phyloP scores from a whole-genome alignment of 2,329 filamentous ascomycete genomes.

The Fusarium sacchari region DNA sequence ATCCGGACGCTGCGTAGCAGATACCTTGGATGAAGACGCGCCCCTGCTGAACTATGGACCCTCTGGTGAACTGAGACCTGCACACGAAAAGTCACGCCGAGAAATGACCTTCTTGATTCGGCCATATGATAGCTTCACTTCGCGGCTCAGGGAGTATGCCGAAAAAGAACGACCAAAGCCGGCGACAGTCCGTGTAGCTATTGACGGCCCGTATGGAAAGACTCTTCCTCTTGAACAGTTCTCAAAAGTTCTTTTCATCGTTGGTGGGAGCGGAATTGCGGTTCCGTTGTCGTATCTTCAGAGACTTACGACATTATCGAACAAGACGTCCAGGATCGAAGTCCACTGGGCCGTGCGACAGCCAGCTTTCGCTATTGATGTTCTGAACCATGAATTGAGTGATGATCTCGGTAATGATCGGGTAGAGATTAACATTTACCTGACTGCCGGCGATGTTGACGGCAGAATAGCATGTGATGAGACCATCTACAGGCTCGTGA shows the following conservation, averaged over 20 bases:
- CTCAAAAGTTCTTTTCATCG: not conserved
- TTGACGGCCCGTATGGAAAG: constrained; percentile 11
- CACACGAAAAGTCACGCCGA: not conserved
- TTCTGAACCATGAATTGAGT: not conserved
- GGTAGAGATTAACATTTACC: not conserved
- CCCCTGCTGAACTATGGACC: not conserved
- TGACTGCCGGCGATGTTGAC: not conserved
- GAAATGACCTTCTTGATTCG: constrained; percentile 56
- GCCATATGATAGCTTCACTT: constrained; percentile 57
- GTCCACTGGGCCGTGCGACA: constrained; percentile 19
- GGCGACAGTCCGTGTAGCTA: not conserved
- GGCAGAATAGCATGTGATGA: not conserved
- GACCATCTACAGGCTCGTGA: not conserved
- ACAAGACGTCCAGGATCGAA: not conserved
- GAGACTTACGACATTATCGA: not conserved
- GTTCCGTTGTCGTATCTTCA: constrained; percentile 3
- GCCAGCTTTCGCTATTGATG: not conserved
- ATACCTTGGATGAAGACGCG: not conserved
- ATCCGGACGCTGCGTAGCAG: not conserved
- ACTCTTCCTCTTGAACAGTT: not conserved
- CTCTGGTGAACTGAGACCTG: fast-evolving
- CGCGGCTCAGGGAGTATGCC: not conserved
- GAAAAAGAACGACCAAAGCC: not conserved
- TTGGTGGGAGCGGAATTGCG: constrained; percentile 9
- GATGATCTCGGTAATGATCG: not conserved